Evolutionary conservation across 495 filamentous ascomycete genomes (phyloP), one percentile per base, ranked within the genome.

Genomic region (Penicillium diatomitis): DNA sequence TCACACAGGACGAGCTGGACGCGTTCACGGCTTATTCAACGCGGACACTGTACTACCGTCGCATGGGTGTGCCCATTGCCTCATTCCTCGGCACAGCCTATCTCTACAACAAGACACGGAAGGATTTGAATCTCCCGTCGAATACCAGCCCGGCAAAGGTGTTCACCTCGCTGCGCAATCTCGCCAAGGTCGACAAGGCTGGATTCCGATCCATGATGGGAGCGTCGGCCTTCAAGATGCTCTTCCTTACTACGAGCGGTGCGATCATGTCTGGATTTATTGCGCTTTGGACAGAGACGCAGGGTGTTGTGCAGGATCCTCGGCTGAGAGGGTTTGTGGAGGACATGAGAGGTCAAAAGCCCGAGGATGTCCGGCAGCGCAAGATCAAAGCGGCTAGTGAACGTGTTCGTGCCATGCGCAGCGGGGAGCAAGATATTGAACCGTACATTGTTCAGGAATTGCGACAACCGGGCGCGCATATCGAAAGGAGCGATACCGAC

Each of bases 1-100:
- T 57, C 1, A 67, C 61, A 4, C 70, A 73, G 44, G 52, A 57
- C 5, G 70, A 73, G 41, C n/a, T 70, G 8, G 67, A 73, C 52
- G 62, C 60, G 5, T 52, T 66, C 28, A 54, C 60, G n/a, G 49
- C 51, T 20, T 52, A 54, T 41, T 35, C 38, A 29, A 61, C 62
- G 5, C 51, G 49, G 2, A 30, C 32, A 5, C 27, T 66, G 4
- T 67, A 68, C 49, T 41, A 58, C 11, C 29, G 40, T 3, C 47
- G 55, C 11, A 41, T 55, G 5, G 63, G 62, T 0, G 8, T 60
- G 0, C 65, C 65, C 9, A 4, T 61, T 1, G 52, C 50, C 8
- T 39, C 54, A 4, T 37, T 51, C 9, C 8, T 46, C 4, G 51
- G 51, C 2, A 36, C 49, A 6, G 52, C 52, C 28, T 50, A 8